These are phyloP conservation scores for Afroboletus lepidellus DNA, from an alignment of 1,284 basidiomycete species.

Conservation along the genomic window DNA sequence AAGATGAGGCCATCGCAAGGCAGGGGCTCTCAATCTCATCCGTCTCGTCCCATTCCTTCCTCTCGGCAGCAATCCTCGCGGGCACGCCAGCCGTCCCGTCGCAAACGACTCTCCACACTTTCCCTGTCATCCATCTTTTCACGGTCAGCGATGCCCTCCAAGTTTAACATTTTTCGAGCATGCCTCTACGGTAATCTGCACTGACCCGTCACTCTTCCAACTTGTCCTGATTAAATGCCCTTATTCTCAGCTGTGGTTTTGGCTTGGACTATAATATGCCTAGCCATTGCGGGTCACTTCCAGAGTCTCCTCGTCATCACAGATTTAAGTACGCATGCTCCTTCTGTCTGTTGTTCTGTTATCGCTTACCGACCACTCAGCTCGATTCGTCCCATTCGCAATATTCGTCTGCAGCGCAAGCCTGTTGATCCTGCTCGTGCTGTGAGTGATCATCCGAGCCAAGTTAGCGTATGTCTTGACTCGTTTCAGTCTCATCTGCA, in stretches of 20 bases:
- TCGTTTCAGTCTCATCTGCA: constrained; percentile 54
- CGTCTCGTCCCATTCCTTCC: constrained; percentile 19
- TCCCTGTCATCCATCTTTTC: constrained; percentile 32
- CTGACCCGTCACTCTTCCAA: neutral
- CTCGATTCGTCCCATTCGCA: constrained; percentile 80
- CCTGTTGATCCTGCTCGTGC: constrained; percentile 59
- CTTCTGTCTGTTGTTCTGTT: neutral
- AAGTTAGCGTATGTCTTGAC: constrained; percentile 3
- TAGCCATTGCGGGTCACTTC: constrained; percentile 75
- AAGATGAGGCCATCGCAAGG: constrained; percentile 40
- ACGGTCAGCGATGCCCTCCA: constrained; percentile 42
- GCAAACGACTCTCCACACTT: constrained; percentile 32
- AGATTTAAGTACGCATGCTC: constrained; percentile 64
- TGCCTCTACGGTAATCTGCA: constrained; percentile 54
- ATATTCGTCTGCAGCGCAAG: constrained; percentile 73
- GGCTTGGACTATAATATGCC: constrained; percentile 69
- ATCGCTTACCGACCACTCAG: constrained; percentile 37
- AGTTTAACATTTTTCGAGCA: constrained; percentile 64
- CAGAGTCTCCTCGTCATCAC: constrained; percentile 65
- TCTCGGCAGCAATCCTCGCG: constrained; percentile 18
- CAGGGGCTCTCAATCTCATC: constrained; percentile 27
- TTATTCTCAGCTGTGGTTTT: constrained; percentile 52
- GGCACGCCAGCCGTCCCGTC: constrained; percentile 39
- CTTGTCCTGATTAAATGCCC: constrained; percentile 8
- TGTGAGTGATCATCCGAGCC: constrained; percentile 48